A percentile compares a stretch with the other conserved stretches of the same genome.
Evolutionary conservation across 1,284 basidiomycete genomes (phyloP).

Genomic region (Psilocybe mexicana): DNA sequence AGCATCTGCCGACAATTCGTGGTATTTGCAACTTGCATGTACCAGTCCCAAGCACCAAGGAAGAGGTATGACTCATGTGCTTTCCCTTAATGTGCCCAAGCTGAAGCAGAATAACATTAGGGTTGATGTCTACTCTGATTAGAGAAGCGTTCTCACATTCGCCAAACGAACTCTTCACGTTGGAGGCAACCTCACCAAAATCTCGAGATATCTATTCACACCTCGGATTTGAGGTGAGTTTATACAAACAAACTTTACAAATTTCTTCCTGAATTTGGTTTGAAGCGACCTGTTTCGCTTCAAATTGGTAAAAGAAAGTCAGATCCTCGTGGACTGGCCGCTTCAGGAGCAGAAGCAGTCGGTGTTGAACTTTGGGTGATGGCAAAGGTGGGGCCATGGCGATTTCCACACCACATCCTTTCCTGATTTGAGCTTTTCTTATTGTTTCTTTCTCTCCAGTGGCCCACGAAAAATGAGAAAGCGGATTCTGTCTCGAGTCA

Average conservation of each 20-base stretch:
- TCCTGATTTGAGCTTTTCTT: not conserved
- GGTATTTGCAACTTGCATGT: constrained; percentile 28
- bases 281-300: constrained; percentile 25
- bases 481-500: too few relatives aligned
- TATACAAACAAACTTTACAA: not conserved
- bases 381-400: constrained; percentile 17
- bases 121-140: constrained; percentile 30
- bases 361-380: constrained; percentile 28
- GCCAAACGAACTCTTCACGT: constrained; percentile 23
- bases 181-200: constrained; percentile 31
- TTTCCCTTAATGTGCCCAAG: not conserved
- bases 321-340: constrained; percentile 19
- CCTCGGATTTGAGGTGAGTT: constrained; percentile 31
- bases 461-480: not conserved
- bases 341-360: constrained; percentile 20
- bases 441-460: not conserved
- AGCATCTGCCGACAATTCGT: constrained; percentile 25
- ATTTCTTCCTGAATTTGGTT: constrained; percentile 25
- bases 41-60: constrained; percentile 28
- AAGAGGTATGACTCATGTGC: constrained; percentile 16
- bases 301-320: constrained; percentile 26
- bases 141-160: constrained; percentile 30
- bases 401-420: not conserved
- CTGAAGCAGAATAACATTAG: constrained; percentile 11
- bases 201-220: constrained; percentile 31